These are phyloP conservation scores for Climacium dendroides DNA, from an alignment of 225 moss, liverwort and hornwort species.

Conservation along the genomic window DNA sequence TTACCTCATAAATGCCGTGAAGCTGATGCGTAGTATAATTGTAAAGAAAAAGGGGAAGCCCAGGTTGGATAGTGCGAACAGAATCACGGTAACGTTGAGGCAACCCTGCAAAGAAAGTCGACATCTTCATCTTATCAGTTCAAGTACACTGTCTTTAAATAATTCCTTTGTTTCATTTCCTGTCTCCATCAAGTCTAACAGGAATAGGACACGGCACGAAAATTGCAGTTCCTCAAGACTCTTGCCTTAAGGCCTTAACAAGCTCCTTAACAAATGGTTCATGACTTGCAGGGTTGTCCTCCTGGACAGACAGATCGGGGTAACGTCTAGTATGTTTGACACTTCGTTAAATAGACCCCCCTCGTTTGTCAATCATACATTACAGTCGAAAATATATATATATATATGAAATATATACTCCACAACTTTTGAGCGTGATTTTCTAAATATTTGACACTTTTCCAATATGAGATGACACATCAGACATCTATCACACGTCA, in stretches of 20 bases:
- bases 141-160: background rate
- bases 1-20: constrained; percentile 52
- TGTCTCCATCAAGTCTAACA: background rate
- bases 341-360: too few species aligned
- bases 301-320: background rate
- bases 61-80: constrained; percentile 54
- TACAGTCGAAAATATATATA: background rate
- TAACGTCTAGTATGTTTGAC: background rate
- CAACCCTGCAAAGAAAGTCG: constrained; percentile 9
- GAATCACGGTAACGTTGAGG: constrained; percentile 57
- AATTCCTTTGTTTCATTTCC: background rate
- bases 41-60: constrained; percentile 45
- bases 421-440: background rate
- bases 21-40: constrained; percentile 58
- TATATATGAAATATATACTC: background rate
- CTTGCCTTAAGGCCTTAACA: background rate
- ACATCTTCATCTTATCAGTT: background rate
- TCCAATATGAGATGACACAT: background rate
- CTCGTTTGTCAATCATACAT: background rate
- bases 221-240: background rate
- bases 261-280: background rate
- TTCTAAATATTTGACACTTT: background rate
- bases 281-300: background rate
- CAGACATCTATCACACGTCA: background rate
- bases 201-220: background rate